Conservation (phyloP, 768 basidiomycete genomes). For the Macrolepiota dolichaula region DNA sequence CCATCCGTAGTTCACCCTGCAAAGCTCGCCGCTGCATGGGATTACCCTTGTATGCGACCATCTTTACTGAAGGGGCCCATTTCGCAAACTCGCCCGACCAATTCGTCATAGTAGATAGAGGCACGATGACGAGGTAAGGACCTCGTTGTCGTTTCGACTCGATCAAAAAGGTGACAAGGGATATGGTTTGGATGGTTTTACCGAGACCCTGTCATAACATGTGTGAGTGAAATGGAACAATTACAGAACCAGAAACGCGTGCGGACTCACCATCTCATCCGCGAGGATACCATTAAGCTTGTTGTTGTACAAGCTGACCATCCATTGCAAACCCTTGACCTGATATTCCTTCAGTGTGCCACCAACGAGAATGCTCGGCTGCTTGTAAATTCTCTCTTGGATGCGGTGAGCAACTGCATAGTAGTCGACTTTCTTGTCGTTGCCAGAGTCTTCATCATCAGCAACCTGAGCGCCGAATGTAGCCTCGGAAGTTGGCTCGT, state of each 20-base stretch:
- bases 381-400: constrained; percentile 77
- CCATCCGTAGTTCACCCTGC: constrained; percentile 72
- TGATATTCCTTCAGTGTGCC: constrained; percentile 95
- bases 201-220: constrained; percentile 70
- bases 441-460: constrained; percentile 54
- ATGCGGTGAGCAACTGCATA: constrained; percentile 93
- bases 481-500: constrained; percentile 76
- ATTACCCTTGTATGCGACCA: constrained; percentile 89
- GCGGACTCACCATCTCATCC: constrained; percentile 79
- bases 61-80: constrained; percentile 85
- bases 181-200: constrained; percentile 94
- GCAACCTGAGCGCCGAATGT: constrained; percentile 84
- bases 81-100: constrained; percentile 97
- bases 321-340: constrained; percentile 94
- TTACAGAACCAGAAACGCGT: not conserved
- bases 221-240: not conserved
- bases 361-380: constrained; percentile 74
- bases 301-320: constrained; percentile 98
- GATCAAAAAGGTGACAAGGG: constrained; percentile 91
- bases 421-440: constrained; percentile 85
- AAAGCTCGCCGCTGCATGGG: constrained; percentile 76
- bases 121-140: constrained; percentile 93
- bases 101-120: constrained; percentile 94
- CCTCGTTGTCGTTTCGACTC: constrained; percentile 89
- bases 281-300: constrained; percentile 92